A percentile compares a stretch with the other conserved stretches of the same genome.
Conservation (phyloP, 2,329 filamentous ascomycete species). For the Zymoseptoria ardabiliae region DNA sequence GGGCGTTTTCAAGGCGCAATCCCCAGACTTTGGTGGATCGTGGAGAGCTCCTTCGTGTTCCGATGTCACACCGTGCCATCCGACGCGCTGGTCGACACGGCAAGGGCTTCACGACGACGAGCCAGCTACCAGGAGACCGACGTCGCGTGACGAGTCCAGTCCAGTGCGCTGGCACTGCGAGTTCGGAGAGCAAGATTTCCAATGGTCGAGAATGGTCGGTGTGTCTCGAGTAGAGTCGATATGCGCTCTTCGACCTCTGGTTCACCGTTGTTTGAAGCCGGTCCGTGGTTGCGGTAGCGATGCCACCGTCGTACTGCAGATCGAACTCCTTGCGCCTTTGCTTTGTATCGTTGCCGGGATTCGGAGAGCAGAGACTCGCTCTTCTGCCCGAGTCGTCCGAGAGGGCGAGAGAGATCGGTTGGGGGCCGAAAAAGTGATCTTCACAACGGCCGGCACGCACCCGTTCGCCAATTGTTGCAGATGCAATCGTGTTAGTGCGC, state of each 20-base stretch:
- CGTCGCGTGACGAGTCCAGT: conserved; percentile 9
- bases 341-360: neutral
- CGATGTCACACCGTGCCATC: conserved; percentile 13
- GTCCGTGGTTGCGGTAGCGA: conserved; percentile 17
- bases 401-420: neutral
- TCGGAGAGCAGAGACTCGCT: conserved; percentile 2
- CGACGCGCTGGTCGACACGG: conserved; percentile 7
- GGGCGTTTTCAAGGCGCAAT: neutral
- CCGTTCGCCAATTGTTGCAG: neutral
- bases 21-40: neutral
- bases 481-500: neutral
- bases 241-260: conserved; percentile 8
- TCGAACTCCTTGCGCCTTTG: neutral
- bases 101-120: conserved; percentile 12
- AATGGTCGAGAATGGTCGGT: conserved; percentile 13
- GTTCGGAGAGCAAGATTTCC: conserved; percentile 7
- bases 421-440: conserved; percentile 10
- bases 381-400: conserved; percentile 1
- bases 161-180: conserved; percentile 6
- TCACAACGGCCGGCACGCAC: neutral
- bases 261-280: conserved; percentile 8
- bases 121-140: conserved; percentile 8
- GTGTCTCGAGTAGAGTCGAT: conserved; percentile 15
- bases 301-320: conserved; percentile 2
- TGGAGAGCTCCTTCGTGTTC: conserved; percentile 5